These are phyloP conservation scores for Chalaropsis thielavioides DNA, from an alignment of 2,329 filamentous ascomycete species.

Conservation along the genomic window DNA sequence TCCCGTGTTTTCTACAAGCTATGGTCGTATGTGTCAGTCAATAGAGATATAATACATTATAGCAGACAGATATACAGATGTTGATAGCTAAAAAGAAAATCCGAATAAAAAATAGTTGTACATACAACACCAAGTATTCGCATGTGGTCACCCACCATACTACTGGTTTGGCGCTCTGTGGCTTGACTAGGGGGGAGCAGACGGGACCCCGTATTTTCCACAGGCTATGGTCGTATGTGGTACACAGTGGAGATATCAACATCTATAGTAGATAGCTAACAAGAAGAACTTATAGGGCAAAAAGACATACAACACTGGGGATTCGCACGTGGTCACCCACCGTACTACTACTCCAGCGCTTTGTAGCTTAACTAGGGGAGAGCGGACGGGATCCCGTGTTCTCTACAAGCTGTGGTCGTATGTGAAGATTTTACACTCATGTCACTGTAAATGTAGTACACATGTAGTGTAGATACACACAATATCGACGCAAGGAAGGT, in stretches of 20 bases:
- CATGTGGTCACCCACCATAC: background rate
- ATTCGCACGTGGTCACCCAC: background rate
- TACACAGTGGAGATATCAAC: background rate
- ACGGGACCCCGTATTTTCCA: background rate
- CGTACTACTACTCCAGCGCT: background rate
- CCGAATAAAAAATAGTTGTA: background rate
- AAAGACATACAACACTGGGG: background rate
- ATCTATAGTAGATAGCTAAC: no score
- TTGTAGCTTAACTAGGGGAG: background rate
- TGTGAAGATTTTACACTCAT: background rate
- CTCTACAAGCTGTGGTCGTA: background rate
- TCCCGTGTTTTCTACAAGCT: background rate
- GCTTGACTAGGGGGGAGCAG: background rate
- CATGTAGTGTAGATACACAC: no score
- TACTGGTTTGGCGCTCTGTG: background rate
- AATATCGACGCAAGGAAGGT: background rate
- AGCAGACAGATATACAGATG: background rate
- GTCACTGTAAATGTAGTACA: no score
- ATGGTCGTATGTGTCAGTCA: background rate
- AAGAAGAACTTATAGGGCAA: background rate
- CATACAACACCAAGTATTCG: background rate
- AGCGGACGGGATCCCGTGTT: background rate
- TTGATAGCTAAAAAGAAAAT: background rate
- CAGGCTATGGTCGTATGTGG: background rate
- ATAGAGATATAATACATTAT: background rate